phyloP scores from a whole-genome alignment of 495 filamentous ascomycete species.

The Clavariopsis aquatica region DNA sequence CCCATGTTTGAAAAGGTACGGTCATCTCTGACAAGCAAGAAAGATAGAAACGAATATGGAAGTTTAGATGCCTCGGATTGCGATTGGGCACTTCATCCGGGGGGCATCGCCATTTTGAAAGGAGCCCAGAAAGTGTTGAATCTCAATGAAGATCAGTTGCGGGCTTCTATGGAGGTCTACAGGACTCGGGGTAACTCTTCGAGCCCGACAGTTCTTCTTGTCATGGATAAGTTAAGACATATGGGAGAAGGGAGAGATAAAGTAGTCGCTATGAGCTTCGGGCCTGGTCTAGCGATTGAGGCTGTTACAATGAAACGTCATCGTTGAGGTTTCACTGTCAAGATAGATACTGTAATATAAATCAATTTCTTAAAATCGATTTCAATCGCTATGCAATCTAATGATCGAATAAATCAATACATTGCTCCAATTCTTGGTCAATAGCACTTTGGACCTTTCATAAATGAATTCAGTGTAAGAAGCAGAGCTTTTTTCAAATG shows the following conservation, averaged over 20 bases:
- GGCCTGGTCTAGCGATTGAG: constrained; percentile 64
- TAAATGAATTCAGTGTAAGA: too few relatives aligned
- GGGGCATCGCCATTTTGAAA: constrained; percentile 63
- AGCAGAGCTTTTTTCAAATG: too few relatives aligned
- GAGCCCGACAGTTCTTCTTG: constrained; percentile 52
- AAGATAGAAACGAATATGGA: background rate
- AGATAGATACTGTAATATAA: too few relatives aligned
- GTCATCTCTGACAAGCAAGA: background rate
- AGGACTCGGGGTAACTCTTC: constrained; percentile 24
- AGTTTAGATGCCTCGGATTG: background rate
- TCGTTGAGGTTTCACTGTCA: background rate
- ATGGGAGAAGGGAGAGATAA: constrained; percentile 57
- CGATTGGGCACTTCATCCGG: constrained; percentile 71
- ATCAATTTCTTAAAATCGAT: too few relatives aligned
- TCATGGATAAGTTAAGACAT: constrained; percentile 58
- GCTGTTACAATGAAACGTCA: constrained; percentile 44
- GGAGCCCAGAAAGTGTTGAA: constrained; percentile 57
- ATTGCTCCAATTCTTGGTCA: too few relatives aligned
- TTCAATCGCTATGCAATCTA: too few relatives aligned
- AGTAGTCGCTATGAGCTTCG: constrained; percentile 66
- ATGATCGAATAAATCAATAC: too few relatives aligned
- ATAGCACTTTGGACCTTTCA: too few relatives aligned
- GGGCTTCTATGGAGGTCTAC: constrained; percentile 35
- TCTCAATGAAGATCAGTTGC: constrained; percentile 59
- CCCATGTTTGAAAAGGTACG: constrained; percentile 8